Percentiles rank a stretch among this genome's conserved stretches.
Conservation (phyloP, 257 asterid genomes). For the Nicotiana tomentosiformis region DNA sequence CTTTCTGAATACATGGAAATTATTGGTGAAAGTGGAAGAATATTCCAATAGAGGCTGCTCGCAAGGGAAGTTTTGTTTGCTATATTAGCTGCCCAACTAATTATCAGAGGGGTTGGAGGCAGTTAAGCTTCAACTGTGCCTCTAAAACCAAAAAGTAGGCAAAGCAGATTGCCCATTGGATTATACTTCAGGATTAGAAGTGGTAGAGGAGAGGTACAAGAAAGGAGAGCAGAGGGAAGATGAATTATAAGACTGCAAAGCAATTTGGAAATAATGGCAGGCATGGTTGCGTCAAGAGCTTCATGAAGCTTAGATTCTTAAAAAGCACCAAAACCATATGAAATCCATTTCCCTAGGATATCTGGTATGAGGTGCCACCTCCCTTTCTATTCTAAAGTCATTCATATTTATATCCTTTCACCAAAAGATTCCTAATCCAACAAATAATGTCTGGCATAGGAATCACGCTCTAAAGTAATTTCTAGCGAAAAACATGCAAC, state of each 20-base stretch:
- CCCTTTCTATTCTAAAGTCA: not conserved
- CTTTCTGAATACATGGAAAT: not conserved
- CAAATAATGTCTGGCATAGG: not conserved
- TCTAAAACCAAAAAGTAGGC: not conserved
- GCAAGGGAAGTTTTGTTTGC: not conserved
- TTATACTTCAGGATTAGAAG: not conserved
- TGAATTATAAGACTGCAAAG: not conserved
- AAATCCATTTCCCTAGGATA: not conserved
- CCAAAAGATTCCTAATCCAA: not conserved
- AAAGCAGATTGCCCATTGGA: not conserved
- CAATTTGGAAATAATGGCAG: not conserved
- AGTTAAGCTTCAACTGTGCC: not conserved
- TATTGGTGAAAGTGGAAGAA: not conserved
- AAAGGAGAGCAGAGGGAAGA: not conserved
- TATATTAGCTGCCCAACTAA: not conserved
- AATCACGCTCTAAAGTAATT: not conserved
- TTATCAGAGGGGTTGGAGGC: not conserved
- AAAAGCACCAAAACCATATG: conserved; percentile 2
- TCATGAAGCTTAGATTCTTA: not conserved
- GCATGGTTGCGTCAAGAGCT: not conserved
- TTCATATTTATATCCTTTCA: not conserved
- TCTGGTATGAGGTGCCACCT: not conserved
- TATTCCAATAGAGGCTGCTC: not conserved
- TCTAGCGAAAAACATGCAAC: not conserved
- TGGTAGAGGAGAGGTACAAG: not conserved